phyloP scores from a whole-genome alignment of 2,329 filamentous ascomycete genomes.

The Xylariales sp. region DNA sequence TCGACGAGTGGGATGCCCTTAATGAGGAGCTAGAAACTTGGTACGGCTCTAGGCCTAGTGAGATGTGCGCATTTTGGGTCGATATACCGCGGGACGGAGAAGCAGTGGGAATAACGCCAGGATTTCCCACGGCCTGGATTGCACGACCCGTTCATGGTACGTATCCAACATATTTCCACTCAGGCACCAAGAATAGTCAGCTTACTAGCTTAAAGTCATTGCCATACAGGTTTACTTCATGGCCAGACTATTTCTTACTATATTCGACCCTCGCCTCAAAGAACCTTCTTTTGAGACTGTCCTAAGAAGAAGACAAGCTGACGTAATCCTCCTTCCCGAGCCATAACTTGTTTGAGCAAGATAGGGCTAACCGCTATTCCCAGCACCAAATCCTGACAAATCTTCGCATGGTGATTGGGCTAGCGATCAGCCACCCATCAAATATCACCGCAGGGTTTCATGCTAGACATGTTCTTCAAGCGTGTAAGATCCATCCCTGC shows the following conservation, averaged over 20 bases:
- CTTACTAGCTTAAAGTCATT: not conserved
- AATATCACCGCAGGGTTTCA: constrained; percentile 18
- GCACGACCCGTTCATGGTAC: constrained; percentile 7
- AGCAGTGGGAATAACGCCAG: not conserved
- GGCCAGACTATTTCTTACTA: constrained; percentile 13
- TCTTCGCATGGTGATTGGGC: constrained; percentile 17
- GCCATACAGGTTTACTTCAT: constrained; percentile 16
- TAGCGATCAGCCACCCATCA: constrained; percentile 5
- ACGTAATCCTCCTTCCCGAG: not conserved
- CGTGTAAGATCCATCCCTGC: not conserved
- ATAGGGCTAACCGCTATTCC: not conserved
- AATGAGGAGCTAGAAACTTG: not conserved
- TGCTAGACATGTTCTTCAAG: constrained; percentile 19
- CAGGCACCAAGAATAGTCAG: not conserved
- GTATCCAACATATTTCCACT: not conserved
- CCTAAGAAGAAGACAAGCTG: not conserved
- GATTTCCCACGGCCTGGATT: constrained; percentile 7
- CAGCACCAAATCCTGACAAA: constrained; percentile 9
- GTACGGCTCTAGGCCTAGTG: constrained; percentile 6
- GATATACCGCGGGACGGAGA: not conserved
- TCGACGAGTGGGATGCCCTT: constrained; percentile 5
- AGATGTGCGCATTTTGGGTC: constrained; percentile 6
- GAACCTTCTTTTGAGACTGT: not conserved
- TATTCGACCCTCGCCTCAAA: constrained; percentile 8
- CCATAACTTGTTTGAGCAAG: not conserved